Base-by-base conservation (phyloP, 179 eudicot species). In the Dionaea muscipula region DNA sequence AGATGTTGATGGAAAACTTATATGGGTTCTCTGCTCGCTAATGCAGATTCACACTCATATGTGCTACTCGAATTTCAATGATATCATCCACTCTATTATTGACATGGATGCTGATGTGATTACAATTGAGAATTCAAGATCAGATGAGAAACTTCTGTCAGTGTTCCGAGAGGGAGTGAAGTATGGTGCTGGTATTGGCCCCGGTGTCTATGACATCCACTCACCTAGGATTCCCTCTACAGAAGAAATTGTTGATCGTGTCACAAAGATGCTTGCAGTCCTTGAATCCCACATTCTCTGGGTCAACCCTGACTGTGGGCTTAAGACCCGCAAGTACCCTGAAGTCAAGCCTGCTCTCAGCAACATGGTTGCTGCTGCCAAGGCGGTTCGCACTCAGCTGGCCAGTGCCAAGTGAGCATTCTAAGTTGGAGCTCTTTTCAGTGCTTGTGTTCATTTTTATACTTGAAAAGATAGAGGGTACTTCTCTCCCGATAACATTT, bases 221-320 rank as follows among this genome's bases (percentile, higher is more conserved):
- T 86, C 95, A 12, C 95, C 94, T 13, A 83, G 95, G 62, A 86
- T 86, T 12, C 95, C 95, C 52, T 74, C 95, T 20, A 75, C 81
- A 0, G 93, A 83, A 7, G 95, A 85, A 60, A 81, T 83, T 26
- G 91, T 87, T 15, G 91, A 83, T 67, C 72, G 90, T 13, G 61
- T 88, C 68, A 80, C 80, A 77, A 85, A 88, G 74, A 88, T 88
- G 96, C 94, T 88, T 56, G 91, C 89, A 4, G 96, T 88, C 21
- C 81, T 88, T 7, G 96, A 82, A 59, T 76, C 83, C 67, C 82
- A 86, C 68, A 68, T 83, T 51, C 56, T 86, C 74, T 86, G 95
- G 95, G 95, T 86, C 15, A 87, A 87, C 83, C 95, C 97, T 1
- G 97, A 89, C 74, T 89, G 97, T 66, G 97, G 95, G 55, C 97